Percentiles rank a stretch among this genome's conserved stretches.
phyloP scores from a whole-genome alignment of 2,329 filamentous ascomycete genomes.

The Plenodomus biglobosus region DNA sequence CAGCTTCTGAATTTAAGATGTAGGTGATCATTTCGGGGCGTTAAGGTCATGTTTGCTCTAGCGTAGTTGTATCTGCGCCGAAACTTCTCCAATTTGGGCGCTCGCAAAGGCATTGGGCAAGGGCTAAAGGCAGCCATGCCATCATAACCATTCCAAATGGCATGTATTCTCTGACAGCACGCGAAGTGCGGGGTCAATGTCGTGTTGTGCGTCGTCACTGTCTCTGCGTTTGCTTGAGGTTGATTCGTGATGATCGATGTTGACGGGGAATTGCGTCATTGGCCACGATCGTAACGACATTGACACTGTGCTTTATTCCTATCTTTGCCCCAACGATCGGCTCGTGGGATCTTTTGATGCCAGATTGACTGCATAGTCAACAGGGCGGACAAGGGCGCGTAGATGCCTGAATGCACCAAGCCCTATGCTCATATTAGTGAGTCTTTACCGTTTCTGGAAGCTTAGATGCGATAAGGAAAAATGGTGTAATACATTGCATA shows the following conservation, averaged over 20 bases:
- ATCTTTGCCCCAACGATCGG: background rate
- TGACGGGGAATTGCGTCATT: conserved; percentile 1
- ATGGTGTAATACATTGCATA: conserved; percentile 36
- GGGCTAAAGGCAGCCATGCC: conserved; percentile 1
- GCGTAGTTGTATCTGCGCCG: background rate
- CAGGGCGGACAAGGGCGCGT: background rate
- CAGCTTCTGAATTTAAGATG: background rate
- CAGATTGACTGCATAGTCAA: background rate
- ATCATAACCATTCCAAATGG: conserved; percentile 1
- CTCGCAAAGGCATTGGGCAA: background rate
- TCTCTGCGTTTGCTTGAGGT: background rate
- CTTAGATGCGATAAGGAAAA: conserved; percentile 13
- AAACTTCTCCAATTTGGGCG: background rate
- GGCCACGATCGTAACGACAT: background rate
- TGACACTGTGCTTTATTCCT: background rate
- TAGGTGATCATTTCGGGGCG: background rate
- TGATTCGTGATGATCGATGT: conserved; percentile 3
- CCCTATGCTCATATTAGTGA: conserved; percentile 1
- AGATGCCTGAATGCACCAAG: conserved; percentile 6
- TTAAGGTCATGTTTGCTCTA: background rate
- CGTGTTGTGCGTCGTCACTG: conserved; percentile 2
- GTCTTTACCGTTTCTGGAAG: conserved; percentile 1
- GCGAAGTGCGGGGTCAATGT: conserved; percentile 22
- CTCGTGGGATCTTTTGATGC: background rate
- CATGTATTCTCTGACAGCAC: conserved; percentile 21